Evolutionary conservation across 441 rosid genomes (phyloP), one percentile per base, ranked within the genome.

Genomic region (Populus hybrid): DNA sequence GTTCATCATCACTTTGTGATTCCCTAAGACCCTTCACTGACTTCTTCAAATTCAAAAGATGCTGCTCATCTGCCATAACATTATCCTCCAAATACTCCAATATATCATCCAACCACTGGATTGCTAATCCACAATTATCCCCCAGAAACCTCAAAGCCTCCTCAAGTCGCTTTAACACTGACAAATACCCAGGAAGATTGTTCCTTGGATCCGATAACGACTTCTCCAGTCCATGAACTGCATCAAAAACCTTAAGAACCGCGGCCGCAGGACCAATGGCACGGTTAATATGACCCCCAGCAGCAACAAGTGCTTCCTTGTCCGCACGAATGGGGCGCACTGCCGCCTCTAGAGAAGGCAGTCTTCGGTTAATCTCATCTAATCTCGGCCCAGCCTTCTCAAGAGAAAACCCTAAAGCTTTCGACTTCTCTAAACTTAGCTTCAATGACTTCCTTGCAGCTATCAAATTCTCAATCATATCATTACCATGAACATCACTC

Each of bases 221-320:
- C 85, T 89, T 92, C 83, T 96, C 99, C 28, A 96, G 89, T 32
- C 99, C 99, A 73, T 96, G 98, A 24, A 96, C 98, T 0, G 98
- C 98, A 84, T 96, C 99, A 63, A 94, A 96, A 64, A 96, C 99
- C 94, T 94, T 96, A 59, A 96, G 99, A 71, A 96, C 99, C 0
- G 99, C 98, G 0, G 99, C 98, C 19, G 99, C 99, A 70, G 99
- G 99, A 65, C 97, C 98, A 38, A 96, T 97, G 7, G 99, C 99
- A 53, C 98, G 93, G 85, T 94, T 91, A 78, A 96, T 96, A 79
- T 96, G 97, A 6, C 97, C 98, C 34, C 97, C 94, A 8, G 91
- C 97, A 0, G 91, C 91, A 0, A 38, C 83, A 50, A 96, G 90
- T 50, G 99, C 98, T 0, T 94, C 97, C 83, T 90, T 88, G 28